Evolutionary conservation across 2,329 filamentous ascomycete genomes (phyloP), one percentile per base, ranked within the genome.

Genomic region (Coniochaeta sp.): DNA sequence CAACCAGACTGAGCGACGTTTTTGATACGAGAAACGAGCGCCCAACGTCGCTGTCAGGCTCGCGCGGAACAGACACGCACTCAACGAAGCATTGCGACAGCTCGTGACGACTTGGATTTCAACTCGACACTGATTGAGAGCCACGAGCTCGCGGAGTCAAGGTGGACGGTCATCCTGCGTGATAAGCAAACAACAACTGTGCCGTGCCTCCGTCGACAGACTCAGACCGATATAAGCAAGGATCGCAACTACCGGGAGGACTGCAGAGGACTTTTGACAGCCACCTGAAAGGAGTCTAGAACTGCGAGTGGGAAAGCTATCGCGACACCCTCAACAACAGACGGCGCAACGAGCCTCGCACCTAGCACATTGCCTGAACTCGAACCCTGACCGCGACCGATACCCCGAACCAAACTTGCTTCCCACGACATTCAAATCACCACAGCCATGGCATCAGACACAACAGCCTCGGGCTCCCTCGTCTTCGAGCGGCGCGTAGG

Each of bases 401-500:
- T 8, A 26, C n/a, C 4, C 13, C 18, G 4, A 18, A 42, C 20
- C 6, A 30, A 30, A 30, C 6, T 7, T 12, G 12, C 27, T 12
- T 30, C 33, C 45, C 14, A 30, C 26, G 16, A 48, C 45, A 48
- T n/a, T n/a, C n/a, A n/a, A n/a, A n/a, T n/a, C 14, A 48, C 3
- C 26, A n/a, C 27, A 31, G 18, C 51, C 32, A 71, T 70, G 65
- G 66, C 65, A n/a, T 71, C 66, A 18, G 69, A 68, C 46, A 48
- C 45, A 12, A 48, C 45, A 20, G 45, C 26, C 45, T 64, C 61
- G 51, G 67, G 68, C 55, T 76, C 75, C 30, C 59, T 70, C 61
- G 65, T 71, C 52, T 72, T 74, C 63, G 67, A 71, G 53, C 71
- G 71, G 40, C 70, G 70, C 51, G 58, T 71, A 33, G 61, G 70